Base-by-base conservation (phyloP, 2,329 filamentous ascomycete species). In the Metarhizium robertsii region DNA sequence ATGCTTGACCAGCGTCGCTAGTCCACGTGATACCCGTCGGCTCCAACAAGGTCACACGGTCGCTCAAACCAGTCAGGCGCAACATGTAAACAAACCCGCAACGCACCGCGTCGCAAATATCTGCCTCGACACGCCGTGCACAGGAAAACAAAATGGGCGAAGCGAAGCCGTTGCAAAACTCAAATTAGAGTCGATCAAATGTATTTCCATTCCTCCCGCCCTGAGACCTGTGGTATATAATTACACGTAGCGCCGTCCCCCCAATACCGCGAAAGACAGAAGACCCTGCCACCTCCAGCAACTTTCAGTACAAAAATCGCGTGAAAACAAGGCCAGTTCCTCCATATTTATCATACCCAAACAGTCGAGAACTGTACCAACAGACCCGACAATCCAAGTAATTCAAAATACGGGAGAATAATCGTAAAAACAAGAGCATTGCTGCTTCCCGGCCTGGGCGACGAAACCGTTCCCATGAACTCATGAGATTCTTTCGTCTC, bases 161-260 rank as follows among this genome's bases (percentile, higher is more conserved):
- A 25, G 25, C 25, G 25, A 25, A 25, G n/a, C 30, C 40, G 30
- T 6, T 42, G 38, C 50, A 29, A 20, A 20, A 18, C n/a, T 8
- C 45, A 29, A 29, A 14, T 29, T 20, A 30, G 25, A 55, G 48
- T 54, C 52, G 52, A 54, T 52, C 32, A n/a, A 25, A 53, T 56
- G 32, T 56, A 54, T 56, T 56, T 53, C 48, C 36, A 36, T 25
- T 42, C 20, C 48, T 18, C 36, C 48, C 29, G 42, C 13, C 34
- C 46, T 20, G 7, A 54, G 36, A 46, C 53, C n/a, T 54, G 52
- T 54, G 55, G 55, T 56, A 57, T 57, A 56, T 54, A 52, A 56
- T 59, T 57, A 58, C 58, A 60, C 47, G 30, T 60, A 38, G 58
- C 45, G 53, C 38, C 54, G 43, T n/a, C 10, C 51, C 16, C 4